Conservation (phyloP, 176 grass and related monocot genomes). For the Avena atlantica region DNA sequence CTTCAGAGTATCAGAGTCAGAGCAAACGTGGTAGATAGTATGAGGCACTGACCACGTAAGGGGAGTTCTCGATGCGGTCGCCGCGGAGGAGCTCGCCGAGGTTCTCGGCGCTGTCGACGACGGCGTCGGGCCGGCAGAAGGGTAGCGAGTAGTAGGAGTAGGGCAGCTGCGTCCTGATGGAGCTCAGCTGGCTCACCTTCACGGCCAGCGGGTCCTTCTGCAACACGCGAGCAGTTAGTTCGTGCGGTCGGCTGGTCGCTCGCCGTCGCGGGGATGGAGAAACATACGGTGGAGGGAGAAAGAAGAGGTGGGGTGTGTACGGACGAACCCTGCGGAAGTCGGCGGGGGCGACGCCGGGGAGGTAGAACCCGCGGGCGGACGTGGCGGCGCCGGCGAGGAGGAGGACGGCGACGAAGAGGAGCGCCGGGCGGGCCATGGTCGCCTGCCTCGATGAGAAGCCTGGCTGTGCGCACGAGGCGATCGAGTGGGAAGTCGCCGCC, state of each 20-base stretch:
- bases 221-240: not conserved
- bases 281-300: no score
- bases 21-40: no score
- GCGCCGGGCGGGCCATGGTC: no score
- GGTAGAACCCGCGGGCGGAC: conserved; percentile 64
- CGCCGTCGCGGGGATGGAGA: no score
- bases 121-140: conserved; percentile 62
- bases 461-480: no score
- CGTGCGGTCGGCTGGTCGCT: no score
- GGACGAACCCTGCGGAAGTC: conserved; percentile 73
- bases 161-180: conserved; percentile 88
- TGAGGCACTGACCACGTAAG: conserved; percentile 56
- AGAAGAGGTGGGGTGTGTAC: no score
- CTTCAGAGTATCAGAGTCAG: not conserved
- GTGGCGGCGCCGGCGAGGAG: conserved; percentile 32
- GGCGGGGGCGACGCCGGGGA: conserved; percentile 80
- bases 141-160: conserved; percentile 95
- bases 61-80: conserved; percentile 86
- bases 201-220: conserved; percentile 75
- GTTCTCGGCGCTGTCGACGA: conserved; percentile 94
- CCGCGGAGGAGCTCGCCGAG: conserved; percentile 93
- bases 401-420: conserved; percentile 1
- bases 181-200: conserved; percentile 94
- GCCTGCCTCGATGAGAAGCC: no score
- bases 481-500: conserved; percentile 27